phyloP scores from a whole-genome alignment of 495 filamentous ascomycete species.

The Jackrogersella minutella region DNA sequence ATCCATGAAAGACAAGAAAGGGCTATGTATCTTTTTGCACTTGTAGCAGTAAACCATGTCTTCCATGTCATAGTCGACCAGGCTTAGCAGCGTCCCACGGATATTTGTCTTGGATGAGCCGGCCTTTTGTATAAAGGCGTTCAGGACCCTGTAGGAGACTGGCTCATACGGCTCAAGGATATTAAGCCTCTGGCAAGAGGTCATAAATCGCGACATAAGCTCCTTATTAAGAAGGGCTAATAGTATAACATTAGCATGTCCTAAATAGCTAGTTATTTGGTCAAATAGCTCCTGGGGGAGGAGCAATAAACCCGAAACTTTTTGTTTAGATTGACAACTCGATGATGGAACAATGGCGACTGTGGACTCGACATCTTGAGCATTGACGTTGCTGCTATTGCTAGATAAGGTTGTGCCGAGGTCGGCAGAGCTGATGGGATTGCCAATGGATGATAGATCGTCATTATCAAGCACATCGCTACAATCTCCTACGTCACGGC shows the following conservation, averaged over 20 bases:
- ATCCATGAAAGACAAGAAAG: conserved; percentile 30
- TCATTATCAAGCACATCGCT: conserved; percentile 16
- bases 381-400: conserved; percentile 6
- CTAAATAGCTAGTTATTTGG: conserved; percentile 25
- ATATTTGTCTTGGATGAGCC: conserved; percentile 21
- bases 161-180: background rate
- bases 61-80: conserved; percentile 30
- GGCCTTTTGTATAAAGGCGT: conserved; percentile 14
- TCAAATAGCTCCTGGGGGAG: conserved; percentile 40
- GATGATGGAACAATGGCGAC: background rate
- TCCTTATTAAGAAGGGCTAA: conserved; percentile 40
- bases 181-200: conserved; percentile 2
- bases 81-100: conserved; percentile 26
- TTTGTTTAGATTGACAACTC: background rate
- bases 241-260: conserved; percentile 9
- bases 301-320: conserved; percentile 12
- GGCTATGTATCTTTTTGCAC: conserved; percentile 31
- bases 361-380: background rate
- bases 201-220: conserved; percentile 29
- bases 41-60: conserved; percentile 38
- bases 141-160: conserved; percentile 9
- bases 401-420: conserved; percentile 5
- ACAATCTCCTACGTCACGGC: background rate
- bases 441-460: conserved; percentile 28
- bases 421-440: conserved; percentile 9